A percentile compares a stretch with the other conserved stretches of the same genome.
Evolutionary conservation across 2,329 filamentous ascomycete species (phyloP).

Genomic region (Phoma herbarum): DNA sequence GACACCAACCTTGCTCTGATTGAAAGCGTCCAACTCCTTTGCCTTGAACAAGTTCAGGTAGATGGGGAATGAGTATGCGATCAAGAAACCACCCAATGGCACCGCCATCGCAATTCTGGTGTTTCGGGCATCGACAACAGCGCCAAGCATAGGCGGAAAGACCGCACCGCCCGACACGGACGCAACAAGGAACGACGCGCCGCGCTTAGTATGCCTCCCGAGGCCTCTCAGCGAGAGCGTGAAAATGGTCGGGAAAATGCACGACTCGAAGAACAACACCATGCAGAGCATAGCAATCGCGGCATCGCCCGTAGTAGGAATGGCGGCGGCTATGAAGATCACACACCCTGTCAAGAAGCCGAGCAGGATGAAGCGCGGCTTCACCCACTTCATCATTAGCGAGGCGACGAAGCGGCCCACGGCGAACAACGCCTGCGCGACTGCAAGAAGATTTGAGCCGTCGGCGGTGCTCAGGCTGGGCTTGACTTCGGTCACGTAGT

Average conservation of each 20-base stretch:
- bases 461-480: conserved; percentile 44
- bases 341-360: conserved; percentile 62
- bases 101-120: conserved; percentile 40
- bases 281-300: conserved; percentile 60
- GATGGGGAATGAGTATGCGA: conserved; percentile 40
- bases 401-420: conserved; percentile 65
- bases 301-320: conserved; percentile 50
- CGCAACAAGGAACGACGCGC: conserved; percentile 37
- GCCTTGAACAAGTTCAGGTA: conserved; percentile 41
- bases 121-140: conserved; percentile 35
- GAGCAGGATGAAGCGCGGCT: conserved; percentile 64
- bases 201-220: conserved; percentile 40
- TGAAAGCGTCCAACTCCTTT: conserved; percentile 41
- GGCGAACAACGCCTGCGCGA: conserved; percentile 66
- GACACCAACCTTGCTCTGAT: conserved; percentile 26
- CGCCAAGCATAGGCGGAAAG: conserved; percentile 41
- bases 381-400: conserved; percentile 60
- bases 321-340: conserved; percentile 60
- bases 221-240: conserved; percentile 38
- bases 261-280: conserved; percentile 63
- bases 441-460: conserved; percentile 53
- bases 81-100: conserved; percentile 39
- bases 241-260: conserved; percentile 46
- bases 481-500: conserved; percentile 53
- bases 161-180: conserved; percentile 38